These are phyloP conservation scores for Candida parachauliodes DNA, from an alignment of 805 yeast species.

Conservation along the genomic window DNA sequence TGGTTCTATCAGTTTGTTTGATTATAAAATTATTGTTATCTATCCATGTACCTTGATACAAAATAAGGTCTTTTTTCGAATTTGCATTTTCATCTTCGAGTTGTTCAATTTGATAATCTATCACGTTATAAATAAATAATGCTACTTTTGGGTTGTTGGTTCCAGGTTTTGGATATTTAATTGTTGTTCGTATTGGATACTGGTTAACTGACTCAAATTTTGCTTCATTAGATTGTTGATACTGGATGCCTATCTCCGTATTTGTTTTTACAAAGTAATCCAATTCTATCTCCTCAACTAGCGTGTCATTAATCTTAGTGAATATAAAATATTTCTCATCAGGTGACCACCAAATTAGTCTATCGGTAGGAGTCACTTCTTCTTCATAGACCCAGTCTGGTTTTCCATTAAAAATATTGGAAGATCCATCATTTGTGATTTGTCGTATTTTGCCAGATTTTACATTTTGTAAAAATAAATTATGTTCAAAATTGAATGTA, in stretches of 20 bases:
- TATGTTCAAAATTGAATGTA: conserved; percentile 53
- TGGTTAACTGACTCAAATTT: conserved; percentile 20
- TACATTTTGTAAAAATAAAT: conserved; percentile 49
- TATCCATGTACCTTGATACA: conserved; percentile 66
- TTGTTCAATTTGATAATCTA: conserved; percentile 9
- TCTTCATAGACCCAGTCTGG: conserved; percentile 88
- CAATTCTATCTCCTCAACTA: conserved; percentile 49
- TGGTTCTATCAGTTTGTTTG: conserved; percentile 62
- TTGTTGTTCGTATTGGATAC: conserved; percentile 44
- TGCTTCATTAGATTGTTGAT: conserved; percentile 10
- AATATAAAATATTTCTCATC: conserved; percentile 54
- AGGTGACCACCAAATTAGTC: conserved; percentile 73
- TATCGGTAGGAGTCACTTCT: conserved; percentile 59
- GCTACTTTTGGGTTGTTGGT: conserved; percentile 52
- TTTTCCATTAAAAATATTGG: conserved; percentile 56
- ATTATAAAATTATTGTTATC: conserved; percentile 46
- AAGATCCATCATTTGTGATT: conserved; percentile 52
- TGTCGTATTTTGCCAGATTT: conserved; percentile 17
- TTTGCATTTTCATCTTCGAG: conserved; percentile 12
- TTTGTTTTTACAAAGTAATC: conserved; percentile 46
- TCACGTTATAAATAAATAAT: conserved; percentile 38
- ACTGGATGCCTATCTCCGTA: conserved; percentile 13
- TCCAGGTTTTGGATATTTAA: conserved; percentile 77
- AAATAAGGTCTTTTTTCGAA: conserved; percentile 45
- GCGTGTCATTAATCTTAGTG: conserved; percentile 55